These are phyloP conservation scores for Fraxinus nigra DNA, from an alignment of 305 asterid genomes.

Conservation along the genomic window DNA sequence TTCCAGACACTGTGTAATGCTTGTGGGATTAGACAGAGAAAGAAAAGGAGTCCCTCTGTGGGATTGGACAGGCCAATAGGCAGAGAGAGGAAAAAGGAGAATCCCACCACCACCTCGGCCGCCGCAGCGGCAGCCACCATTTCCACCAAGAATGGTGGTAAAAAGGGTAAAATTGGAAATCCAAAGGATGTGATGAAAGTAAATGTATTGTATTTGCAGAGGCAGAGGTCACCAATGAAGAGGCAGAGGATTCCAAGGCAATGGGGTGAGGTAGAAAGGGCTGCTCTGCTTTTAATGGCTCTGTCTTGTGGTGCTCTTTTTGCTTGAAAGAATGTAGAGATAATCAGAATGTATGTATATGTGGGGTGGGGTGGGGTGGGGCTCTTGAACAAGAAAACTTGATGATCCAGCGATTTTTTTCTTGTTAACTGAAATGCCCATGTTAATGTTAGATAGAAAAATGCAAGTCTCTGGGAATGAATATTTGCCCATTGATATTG, in stretches of 20 bases:
- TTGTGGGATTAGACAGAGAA: conserved; percentile 59
- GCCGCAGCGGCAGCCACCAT: neutral
- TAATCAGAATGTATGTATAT: conserved; percentile 13
- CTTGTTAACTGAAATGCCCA: conserved; percentile 2
- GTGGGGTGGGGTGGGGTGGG: conserved; percentile 9
- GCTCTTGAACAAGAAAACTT: conserved; percentile 14
- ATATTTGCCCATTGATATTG: conserved; percentile 9
- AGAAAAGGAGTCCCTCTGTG: conserved; percentile 32
- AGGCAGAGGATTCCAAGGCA: conserved; percentile 26
- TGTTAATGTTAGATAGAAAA: neutral
- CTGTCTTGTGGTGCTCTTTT: conserved; percentile 60
- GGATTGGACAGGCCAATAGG: conserved; percentile 6
- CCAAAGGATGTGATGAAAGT: conserved; percentile 28
- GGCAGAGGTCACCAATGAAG: conserved; percentile 27
- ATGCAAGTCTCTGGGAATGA: neutral
- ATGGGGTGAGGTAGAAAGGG: conserved; percentile 65
- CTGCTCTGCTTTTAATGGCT: conserved; percentile 64
- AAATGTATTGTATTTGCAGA: conserved; percentile 34
- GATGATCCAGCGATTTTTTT: neutral
- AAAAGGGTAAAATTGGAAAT: conserved; percentile 29
- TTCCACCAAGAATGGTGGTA: neutral
- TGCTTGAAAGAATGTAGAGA: conserved; percentile 27
- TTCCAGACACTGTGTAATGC: conserved; percentile 62
- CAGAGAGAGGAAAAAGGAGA: conserved; percentile 13
- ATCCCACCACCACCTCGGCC: neutral